Conservation (phyloP, 176 grass and related monocot species). For the Leersia perrieri region DNA sequence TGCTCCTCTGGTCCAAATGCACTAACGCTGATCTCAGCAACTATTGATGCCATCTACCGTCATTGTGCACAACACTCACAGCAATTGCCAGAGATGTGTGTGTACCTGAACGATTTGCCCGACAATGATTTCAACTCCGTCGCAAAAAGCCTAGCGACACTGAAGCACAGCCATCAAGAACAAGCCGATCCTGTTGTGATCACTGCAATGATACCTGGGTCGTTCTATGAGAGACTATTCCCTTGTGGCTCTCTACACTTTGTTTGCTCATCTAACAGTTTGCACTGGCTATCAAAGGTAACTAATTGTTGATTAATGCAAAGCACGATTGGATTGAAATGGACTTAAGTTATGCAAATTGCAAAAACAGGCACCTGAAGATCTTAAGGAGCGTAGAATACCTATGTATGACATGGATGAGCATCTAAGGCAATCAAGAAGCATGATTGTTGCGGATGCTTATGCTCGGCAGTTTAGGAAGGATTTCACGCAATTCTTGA, state of each 20-base stretch:
- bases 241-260: neutral
- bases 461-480: constrained; percentile 14
- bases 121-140: constrained; percentile 18
- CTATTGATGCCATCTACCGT: neutral
- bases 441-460: neutral
- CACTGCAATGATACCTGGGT: constrained; percentile 3
- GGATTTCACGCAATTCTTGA: constrained; percentile 8
- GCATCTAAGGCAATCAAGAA: neutral
- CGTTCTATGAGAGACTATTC: constrained; percentile 13
- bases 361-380: constrained; percentile 1
- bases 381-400: neutral
- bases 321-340: neutral
- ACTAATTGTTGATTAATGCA: neutral
- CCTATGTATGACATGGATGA: neutral
- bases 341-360: neutral
- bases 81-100: neutral
- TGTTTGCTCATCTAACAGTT: neutral
- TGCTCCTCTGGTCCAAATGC: neutral
- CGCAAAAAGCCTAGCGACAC: neutral
- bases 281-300: constrained; percentile 10
- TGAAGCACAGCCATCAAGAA: neutral
- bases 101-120: neutral
- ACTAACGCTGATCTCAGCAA: neutral
- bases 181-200: neutral
- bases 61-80: neutral